phyloP scores from a whole-genome alignment of 2,329 filamentous ascomycete species.

The Trichophyton simii region DNA sequence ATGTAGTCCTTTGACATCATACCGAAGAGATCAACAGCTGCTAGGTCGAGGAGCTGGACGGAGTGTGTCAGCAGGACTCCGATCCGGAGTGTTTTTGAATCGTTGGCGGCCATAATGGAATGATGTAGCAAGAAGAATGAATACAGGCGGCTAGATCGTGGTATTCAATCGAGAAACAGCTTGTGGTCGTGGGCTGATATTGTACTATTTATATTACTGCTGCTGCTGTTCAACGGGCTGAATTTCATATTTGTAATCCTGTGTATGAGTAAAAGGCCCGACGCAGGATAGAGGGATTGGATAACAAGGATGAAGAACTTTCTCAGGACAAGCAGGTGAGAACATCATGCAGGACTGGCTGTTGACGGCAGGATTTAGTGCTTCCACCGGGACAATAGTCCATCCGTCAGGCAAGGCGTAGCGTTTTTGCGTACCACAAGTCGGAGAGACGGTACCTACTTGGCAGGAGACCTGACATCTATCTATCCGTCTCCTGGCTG shows the following conservation, averaged over 20 bases:
- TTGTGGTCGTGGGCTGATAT: background rate
- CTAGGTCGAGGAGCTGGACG: constrained; percentile 30
- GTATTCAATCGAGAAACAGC: background rate
- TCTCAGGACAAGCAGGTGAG: background rate
- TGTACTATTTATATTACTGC: background rate
- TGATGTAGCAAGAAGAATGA: background rate
- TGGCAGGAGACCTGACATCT: background rate
- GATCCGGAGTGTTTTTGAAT: constrained; percentile 16
- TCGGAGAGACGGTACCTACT: background rate
- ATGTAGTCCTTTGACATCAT: constrained; percentile 26
- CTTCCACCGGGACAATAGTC: background rate
- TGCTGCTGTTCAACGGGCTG: background rate
- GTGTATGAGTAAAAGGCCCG: background rate
- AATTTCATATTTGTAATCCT: background rate
- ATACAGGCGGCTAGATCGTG: background rate
- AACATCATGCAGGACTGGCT: background rate
- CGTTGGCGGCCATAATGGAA: background rate
- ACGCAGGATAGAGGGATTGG: background rate
- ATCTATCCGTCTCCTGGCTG: background rate
- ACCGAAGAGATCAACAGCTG: constrained; percentile 27
- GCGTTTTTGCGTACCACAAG: background rate
- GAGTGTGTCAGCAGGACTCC: constrained; percentile 26
- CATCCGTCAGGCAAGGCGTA: background rate
- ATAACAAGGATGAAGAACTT: background rate
- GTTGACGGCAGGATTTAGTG: background rate